Conservation (phyloP, 2,329 filamentous ascomycete genomes). For the Coniochaeta sp. region DNA sequence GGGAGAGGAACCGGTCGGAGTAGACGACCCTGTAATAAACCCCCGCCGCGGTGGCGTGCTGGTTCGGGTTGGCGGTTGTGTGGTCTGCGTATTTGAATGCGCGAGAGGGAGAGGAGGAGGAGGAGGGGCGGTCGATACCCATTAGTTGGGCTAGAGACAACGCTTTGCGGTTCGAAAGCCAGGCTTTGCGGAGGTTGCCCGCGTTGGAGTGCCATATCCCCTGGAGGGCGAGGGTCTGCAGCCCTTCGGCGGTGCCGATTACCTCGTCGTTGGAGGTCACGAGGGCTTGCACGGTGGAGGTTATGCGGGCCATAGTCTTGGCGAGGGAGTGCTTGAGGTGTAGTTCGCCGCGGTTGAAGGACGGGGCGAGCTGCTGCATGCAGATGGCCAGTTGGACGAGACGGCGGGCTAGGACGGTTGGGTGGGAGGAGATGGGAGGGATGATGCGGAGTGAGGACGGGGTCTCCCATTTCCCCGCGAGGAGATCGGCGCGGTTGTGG, state of each 20-base stretch:
- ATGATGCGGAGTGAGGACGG: constrained; percentile 15
- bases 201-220: constrained; percentile 43
- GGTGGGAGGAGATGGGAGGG: constrained; percentile 33
- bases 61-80: constrained; percentile 20
- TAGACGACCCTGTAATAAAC: constrained; percentile 45
- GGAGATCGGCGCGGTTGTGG: constrained; percentile 22
- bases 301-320: constrained; percentile 23
- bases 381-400: constrained; percentile 38
- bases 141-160: constrained; percentile 44
- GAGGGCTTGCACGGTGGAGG: constrained; percentile 24
- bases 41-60: constrained; percentile 19
- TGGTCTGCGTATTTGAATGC: constrained; percentile 32
- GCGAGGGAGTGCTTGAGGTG: constrained; percentile 14
- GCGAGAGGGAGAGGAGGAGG: too few relatives aligned
- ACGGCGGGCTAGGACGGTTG: constrained; percentile 37
- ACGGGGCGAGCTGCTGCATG: constrained; percentile 36
- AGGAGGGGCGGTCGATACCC: constrained; percentile 31
- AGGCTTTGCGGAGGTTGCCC: constrained; percentile 47
- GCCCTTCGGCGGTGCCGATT: constrained; percentile 41
- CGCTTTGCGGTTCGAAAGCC: constrained; percentile 43
- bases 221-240: constrained; percentile 44
- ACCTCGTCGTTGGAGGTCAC: constrained; percentile 46
- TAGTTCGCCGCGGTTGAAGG: constrained; percentile 20
- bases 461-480: constrained; percentile 19
- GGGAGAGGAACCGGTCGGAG: constrained; percentile 41